These are phyloP conservation scores for Ormosia emarginata DNA, from an alignment of 306 rosid genomes.

Conservation along the genomic window DNA sequence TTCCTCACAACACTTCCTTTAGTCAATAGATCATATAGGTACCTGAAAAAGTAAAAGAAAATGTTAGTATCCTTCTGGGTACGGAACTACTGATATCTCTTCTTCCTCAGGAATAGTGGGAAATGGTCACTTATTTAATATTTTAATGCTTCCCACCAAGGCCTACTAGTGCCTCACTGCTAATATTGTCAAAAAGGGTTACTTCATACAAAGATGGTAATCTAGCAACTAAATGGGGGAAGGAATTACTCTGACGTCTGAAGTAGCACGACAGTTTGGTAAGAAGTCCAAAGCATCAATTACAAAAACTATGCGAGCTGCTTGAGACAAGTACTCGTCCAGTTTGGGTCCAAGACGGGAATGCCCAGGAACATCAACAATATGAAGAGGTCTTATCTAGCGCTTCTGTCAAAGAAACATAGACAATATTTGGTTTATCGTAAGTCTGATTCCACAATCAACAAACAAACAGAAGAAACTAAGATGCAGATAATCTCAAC, in stretches of 20 bases:
- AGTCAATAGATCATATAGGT: conserved; percentile 83
- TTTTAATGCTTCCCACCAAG: neutral
- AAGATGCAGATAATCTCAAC: too few relatives aligned
- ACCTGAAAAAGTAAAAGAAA: conserved; percentile 36
- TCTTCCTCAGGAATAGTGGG: neutral
- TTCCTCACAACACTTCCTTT: conserved; percentile 86
- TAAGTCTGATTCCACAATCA: too few relatives aligned
- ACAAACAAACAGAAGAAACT: too few relatives aligned
- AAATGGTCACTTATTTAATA: neutral
- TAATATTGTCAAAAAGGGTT: neutral
- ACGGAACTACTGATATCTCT: neutral
- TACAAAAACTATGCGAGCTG: too few relatives aligned
- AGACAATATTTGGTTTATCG: too few relatives aligned
- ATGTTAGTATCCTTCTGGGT: conserved; percentile 10
- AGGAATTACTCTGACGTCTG: conserved; percentile 82
- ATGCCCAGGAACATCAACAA: too few relatives aligned
- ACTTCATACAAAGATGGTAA: neutral
- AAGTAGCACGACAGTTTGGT: conserved; percentile 76
- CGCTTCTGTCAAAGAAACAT: too few relatives aligned
- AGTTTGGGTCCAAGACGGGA: too few relatives aligned
- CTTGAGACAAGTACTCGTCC: too few relatives aligned
- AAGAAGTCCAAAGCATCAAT: too few relatives aligned
- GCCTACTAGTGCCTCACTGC: neutral
- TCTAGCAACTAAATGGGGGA: neutral
- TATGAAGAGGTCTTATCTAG: too few relatives aligned